Conservation (phyloP, 75 land plant genomes). For the Pinus taeda region DNA sequence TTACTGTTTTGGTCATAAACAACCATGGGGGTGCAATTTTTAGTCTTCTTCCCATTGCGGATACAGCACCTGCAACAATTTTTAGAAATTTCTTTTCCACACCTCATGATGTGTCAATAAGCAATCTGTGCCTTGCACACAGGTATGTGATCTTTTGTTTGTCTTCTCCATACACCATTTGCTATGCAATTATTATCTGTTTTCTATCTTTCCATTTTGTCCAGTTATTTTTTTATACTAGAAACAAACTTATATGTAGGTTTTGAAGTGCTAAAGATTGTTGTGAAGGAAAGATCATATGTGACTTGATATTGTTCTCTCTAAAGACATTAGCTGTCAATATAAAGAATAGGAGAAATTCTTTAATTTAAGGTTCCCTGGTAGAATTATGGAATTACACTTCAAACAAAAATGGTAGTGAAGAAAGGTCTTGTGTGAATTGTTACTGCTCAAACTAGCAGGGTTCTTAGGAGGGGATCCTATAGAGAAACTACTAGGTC, state of each 20-base stretch:
- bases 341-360: not conserved
- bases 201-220: not conserved
- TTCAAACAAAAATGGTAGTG: too few relatives aligned
- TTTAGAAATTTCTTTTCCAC: constrained; percentile 72
- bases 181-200: not conserved
- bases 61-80: constrained; percentile 38
- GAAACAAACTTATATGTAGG: not conserved
- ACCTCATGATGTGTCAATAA: constrained; percentile 62
- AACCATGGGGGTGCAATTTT: constrained; percentile 98
- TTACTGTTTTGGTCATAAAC: constrained; percentile 84
- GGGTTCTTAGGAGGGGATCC: too few relatives aligned
- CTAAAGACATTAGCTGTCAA: not conserved
- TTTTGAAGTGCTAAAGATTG: not conserved
- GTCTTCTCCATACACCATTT: not conserved
- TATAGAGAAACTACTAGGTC: too few relatives aligned
- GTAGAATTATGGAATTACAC: not conserved
- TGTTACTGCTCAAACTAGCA: too few relatives aligned
- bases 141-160: constrained; percentile 49
- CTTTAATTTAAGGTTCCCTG: not conserved
- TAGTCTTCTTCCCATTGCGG: constrained; percentile 83
- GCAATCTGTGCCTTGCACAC: constrained; percentile 75
- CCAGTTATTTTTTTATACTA: not conserved
- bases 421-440: too few relatives aligned
- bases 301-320: not conserved
- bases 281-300: not conserved